Percentiles rank a stretch among this genome's conserved stretches.
These are phyloP conservation scores for Hypoxylon sp. DNA, from an alignment of 2,329 filamentous ascomycete genomes.

Conservation along the genomic window DNA sequence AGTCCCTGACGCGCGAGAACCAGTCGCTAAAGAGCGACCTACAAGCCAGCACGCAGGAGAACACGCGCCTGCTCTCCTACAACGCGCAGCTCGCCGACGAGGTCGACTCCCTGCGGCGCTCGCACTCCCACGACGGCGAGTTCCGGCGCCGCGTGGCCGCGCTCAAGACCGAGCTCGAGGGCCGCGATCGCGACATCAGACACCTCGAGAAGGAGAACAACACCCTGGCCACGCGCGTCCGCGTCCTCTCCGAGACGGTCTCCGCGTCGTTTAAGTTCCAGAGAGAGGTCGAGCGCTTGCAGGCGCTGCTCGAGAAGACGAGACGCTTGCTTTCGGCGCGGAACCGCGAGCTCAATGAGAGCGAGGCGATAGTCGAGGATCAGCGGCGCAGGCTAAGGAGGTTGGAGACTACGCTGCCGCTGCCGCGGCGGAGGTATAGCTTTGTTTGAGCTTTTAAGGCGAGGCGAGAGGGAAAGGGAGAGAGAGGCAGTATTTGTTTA, in stretches of 20 bases:
- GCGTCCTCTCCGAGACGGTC: constrained; percentile 43
- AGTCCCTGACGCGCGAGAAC: constrained; percentile 44
- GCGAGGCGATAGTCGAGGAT: constrained; percentile 39
- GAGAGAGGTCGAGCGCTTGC: constrained; percentile 15
- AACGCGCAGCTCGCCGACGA: constrained; percentile 42
- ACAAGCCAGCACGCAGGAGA: constrained; percentile 33
- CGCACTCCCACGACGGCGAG: constrained; percentile 37
- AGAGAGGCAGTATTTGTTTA: background rate
- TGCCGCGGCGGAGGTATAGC: constrained; percentile 33
- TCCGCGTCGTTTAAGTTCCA: constrained; percentile 8
- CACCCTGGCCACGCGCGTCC: constrained; percentile 34
- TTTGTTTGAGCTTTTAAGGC: constrained; percentile 21
- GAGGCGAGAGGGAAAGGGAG: constrained; percentile 1
- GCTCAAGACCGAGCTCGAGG: constrained; percentile 44
- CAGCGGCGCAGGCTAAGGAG: constrained; percentile 35
- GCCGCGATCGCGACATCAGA: constrained; percentile 33
- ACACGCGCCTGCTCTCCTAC: constrained; percentile 30
- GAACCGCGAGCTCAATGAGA: constrained; percentile 26
- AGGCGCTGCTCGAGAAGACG: constrained; percentile 31
- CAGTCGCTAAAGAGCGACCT: constrained; percentile 46
- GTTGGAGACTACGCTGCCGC: constrained; percentile 24
- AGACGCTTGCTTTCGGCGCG: constrained; percentile 27
- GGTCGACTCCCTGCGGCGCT: constrained; percentile 33
- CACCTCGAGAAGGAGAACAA: constrained; percentile 41
- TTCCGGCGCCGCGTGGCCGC: constrained; percentile 43